Conservation (phyloP, 805 yeast species). For the Metschnikowia arizonensis region DNA sequence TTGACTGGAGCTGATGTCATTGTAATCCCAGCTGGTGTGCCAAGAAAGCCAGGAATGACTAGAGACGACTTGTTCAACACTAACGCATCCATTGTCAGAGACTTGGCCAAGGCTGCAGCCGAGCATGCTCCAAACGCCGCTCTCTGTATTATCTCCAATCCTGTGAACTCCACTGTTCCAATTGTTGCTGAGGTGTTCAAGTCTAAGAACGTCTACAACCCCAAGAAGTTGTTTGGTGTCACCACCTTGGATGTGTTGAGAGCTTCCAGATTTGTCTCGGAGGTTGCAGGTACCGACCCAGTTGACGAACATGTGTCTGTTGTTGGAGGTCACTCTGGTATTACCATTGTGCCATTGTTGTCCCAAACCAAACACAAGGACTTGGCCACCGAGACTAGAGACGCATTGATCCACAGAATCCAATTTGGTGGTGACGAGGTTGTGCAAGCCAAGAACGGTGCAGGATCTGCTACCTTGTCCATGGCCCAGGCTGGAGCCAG, state of each 20-base stretch:
- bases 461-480: slow-evolving; percentile 89
- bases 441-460: slow-evolving; percentile 89
- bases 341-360: slow-evolving; percentile 89
- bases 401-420: slow-evolving; percentile 75
- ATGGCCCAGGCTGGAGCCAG: slow-evolving; percentile 91
- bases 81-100: slow-evolving; percentile 93
- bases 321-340: slow-evolving; percentile 97
- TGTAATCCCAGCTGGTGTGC: slow-evolving; percentile 95
- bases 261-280: slow-evolving; percentile 78
- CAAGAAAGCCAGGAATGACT: slow-evolving; percentile 98
- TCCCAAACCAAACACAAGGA: slow-evolving; percentile 71
- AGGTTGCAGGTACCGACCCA: slow-evolving; percentile 70
- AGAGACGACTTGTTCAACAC: slow-evolving; percentile 96
- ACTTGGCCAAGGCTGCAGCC: slow-evolving; percentile 82
- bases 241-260: slow-evolving; percentile 91
- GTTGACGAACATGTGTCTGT: slow-evolving; percentile 73
- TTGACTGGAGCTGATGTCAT: slow-evolving; percentile 79
- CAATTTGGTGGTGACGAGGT: slow-evolving; percentile 97
- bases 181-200: slow-evolving; percentile 91
- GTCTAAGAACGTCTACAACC: slow-evolving; percentile 82
- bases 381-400: slow-evolving; percentile 60
- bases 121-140: slow-evolving; percentile 82
- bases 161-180: slow-evolving; percentile 96
- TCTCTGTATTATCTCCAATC: slow-evolving; percentile 81
- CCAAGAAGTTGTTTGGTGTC: slow-evolving; percentile 90